These are phyloP conservation scores for Nakazawaea holstii DNA, from an alignment of 805 yeast species.

Conservation along the genomic window DNA sequence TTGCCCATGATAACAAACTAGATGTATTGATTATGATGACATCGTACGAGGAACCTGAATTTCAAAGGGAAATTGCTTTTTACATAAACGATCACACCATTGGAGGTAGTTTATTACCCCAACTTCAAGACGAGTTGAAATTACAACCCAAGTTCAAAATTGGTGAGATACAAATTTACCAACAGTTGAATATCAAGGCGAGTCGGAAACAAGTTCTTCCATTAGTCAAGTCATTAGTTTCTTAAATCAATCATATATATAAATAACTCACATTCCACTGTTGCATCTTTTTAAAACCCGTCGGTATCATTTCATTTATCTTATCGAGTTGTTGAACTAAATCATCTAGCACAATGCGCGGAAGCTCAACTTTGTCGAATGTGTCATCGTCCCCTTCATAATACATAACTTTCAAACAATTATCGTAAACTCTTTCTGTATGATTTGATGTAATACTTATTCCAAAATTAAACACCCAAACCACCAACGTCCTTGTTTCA, in stretches of 20 bases:
- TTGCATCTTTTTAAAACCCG: constrained; percentile 14
- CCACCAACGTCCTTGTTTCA: constrained; percentile 13
- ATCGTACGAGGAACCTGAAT: constrained; percentile 29
- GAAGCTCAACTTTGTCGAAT: constrained; percentile 32
- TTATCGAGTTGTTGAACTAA: constrained; percentile 23
- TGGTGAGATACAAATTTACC: constrained; percentile 26
- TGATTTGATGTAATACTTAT: constrained; percentile 17
- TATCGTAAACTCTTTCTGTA: constrained; percentile 8
- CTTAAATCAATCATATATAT: constrained; percentile 9
- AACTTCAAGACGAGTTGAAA: constrained; percentile 12
- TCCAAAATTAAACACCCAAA: constrained; percentile 51
- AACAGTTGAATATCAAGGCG: constrained; percentile 48
- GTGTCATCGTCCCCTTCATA: constrained; percentile 29
- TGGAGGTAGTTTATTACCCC: constrained; percentile 9
- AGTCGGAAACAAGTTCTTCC: constrained; percentile 91
- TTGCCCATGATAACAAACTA: constrained; percentile 26
- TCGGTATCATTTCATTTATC: constrained; percentile 31
- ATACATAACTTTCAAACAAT: constrained; percentile 42
- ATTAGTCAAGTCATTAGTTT: constrained; percentile 19
- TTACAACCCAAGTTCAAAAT: constrained; percentile 14
- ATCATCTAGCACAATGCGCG: constrained; percentile 24
- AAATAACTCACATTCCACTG: constrained; percentile 27
- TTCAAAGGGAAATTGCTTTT: constrained; percentile 40
- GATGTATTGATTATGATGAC: constrained; percentile 46
- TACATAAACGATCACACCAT: constrained; percentile 10